Base-by-base conservation (phyloP, 1,284 basidiomycete genomes). In the Ceratobasidium sp. region DNA sequence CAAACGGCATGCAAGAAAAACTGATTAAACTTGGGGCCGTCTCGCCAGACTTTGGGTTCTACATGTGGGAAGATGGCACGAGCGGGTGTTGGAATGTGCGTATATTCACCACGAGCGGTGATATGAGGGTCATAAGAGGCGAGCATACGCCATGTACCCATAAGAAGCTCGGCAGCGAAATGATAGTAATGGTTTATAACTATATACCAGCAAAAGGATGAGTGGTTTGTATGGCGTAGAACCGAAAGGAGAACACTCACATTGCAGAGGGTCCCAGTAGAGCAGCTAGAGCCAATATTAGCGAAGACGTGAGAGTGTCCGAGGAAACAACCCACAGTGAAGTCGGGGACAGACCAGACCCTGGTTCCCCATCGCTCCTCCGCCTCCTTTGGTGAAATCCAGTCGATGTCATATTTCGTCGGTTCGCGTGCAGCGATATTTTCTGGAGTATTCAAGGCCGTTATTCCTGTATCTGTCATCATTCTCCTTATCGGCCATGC, bases 161-260 rank as follows among this genome's bases (percentile, higher is more conserved):
- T 56, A 15, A 77, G 64, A 9, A 71, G 71, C 20, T 78, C 77
- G 5, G 78, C 77, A 28, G 77, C 62, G 42, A 78, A 78, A 23
- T 79, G 78, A 62, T 79, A 79, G 73, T 79, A 79, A 54, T 79
- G 78, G 26, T 64, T 54, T 33, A 79, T 59, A 52, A 79, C 76
- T 69, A 23, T 7, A 33, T 33, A 33, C 33, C 33, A n/a, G n/a
- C n/a, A 33, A 33, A 4, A 33, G 33, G 33, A 17, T n/a, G 23
- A 42, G 28, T 57, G n/a, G 26, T 23, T 56, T 28, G 20, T 23
- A 9, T 64, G 59, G 17, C 28, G 66, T 56, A 33, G 59, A 38
- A 20, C 20, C 2, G 3, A 6, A n/a, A 42, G 20, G 42, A 13
- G 65, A 4, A 15, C 13, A 48, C 67, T 33, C 38, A 71, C 68